Evolutionary conservation across 345 rosid genomes (phyloP).

Genomic region (Hevea brasiliensis): DNA sequence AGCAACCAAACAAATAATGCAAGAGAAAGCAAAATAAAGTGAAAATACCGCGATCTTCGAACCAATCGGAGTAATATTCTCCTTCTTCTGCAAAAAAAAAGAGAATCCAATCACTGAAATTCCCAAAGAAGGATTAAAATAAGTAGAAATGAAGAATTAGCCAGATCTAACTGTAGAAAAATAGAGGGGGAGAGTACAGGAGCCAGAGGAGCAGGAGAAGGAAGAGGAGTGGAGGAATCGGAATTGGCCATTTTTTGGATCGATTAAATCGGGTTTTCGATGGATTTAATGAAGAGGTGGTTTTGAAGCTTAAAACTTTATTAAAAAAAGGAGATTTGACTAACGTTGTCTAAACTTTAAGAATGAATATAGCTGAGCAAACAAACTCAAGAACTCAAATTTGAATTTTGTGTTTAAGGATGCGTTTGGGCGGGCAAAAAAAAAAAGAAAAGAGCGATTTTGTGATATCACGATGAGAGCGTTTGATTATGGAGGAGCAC

Average conservation of each 20-base stretch:
- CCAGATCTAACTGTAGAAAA: not conserved
- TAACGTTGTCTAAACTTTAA: not conserved
- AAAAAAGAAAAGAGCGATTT: constrained; percentile 2
- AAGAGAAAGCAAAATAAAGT: not conserved
- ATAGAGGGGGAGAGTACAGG: constrained; percentile 32
- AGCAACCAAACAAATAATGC: not conserved
- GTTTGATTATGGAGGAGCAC: no score
- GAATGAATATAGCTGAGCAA: not conserved
- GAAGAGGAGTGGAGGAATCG: constrained; percentile 51
- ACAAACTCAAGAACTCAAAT: not conserved
- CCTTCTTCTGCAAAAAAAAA: constrained; percentile 61
- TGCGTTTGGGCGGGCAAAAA: constrained; percentile 19
- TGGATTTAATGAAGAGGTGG: not conserved
- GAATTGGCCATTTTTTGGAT: constrained; percentile 48
- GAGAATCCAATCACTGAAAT: not conserved
- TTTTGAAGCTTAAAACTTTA: not conserved
- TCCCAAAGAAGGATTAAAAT: not conserved
- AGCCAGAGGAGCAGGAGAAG: constrained; percentile 45
- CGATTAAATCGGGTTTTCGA: not conserved
- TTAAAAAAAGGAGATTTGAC: not conserved
- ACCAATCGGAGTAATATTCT: constrained; percentile 55
- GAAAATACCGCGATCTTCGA: constrained; percentile 59
- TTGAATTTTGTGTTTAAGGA: not conserved
- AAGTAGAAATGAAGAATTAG: no score
- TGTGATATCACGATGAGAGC: not conserved